A percentile compares a stretch with the other conserved stretches of the same genome.
These are phyloP conservation scores for Penicillium sp. DNA, from an alignment of 2,329 filamentous ascomycete species.

Conservation along the genomic window DNA sequence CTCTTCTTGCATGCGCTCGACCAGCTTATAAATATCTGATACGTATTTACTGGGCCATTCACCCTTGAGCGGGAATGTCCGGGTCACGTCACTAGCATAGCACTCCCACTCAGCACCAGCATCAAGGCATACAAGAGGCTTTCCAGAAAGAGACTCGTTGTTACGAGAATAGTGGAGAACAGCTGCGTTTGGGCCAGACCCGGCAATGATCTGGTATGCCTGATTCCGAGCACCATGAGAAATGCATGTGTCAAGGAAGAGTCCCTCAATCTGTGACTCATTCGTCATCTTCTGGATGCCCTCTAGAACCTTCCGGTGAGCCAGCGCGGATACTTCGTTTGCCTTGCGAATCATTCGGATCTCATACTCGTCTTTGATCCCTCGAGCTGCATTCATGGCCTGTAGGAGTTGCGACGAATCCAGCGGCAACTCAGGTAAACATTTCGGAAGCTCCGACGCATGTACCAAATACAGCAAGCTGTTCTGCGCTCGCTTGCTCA, in stretches of 20 bases:
- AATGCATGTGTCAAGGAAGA: slow-evolving; percentile 76
- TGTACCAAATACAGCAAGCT: slow-evolving; percentile 41
- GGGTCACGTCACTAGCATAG: slow-evolving; percentile 75
- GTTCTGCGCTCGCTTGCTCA: slow-evolving; percentile 22
- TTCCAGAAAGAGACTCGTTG: slow-evolving; percentile 66
- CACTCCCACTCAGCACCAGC: slow-evolving; percentile 76
- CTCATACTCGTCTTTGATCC: slow-evolving; percentile 74
- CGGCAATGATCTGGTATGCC: slow-evolving; percentile 85
- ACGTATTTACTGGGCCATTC: slow-evolving; percentile 63
- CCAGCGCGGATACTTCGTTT: slow-evolving; percentile 68
- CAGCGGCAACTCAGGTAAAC: slow-evolving; percentile 21
- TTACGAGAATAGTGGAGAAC: slow-evolving; percentile 89
- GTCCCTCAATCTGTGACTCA: slow-evolving; percentile 79
- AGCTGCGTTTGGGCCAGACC: slow-evolving; percentile 74
- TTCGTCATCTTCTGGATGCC: slow-evolving; percentile 66
- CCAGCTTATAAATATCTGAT: slow-evolving; percentile 76
- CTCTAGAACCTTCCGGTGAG: slow-evolving; percentile 64
- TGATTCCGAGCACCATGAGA: slow-evolving; percentile 75
- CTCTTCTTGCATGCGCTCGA: slow-evolving; percentile 81
- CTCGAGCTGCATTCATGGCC: slow-evolving; percentile 68
- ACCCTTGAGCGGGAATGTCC: slow-evolving; percentile 80
- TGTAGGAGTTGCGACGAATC: slow-evolving; percentile 33
- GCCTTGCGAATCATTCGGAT: slow-evolving; percentile 71
- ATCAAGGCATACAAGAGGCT: slow-evolving; percentile 80
- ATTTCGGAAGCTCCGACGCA: slow-evolving; percentile 33